These are phyloP conservation scores for Rhizopogon vulgaris DNA, from an alignment of 768 basidiomycete species.

Conservation along the genomic window DNA sequence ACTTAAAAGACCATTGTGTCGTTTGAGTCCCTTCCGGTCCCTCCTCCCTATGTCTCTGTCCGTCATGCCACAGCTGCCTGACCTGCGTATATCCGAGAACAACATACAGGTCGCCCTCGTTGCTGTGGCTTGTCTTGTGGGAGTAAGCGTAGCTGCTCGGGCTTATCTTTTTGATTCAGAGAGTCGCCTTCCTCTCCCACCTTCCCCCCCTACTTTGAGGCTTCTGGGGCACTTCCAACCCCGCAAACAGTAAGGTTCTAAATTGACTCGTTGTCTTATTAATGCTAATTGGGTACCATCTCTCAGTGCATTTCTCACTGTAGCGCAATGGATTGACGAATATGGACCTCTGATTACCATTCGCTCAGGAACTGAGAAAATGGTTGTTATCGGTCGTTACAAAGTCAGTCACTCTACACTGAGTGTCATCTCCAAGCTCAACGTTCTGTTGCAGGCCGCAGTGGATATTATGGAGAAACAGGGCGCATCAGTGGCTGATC, in stretches of 20 bases:
- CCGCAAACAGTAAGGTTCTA: not conserved
- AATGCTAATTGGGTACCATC: not conserved
- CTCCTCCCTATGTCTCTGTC: too few relatives aligned
- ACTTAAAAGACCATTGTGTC: too few relatives aligned
- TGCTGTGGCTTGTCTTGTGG: too few relatives aligned
- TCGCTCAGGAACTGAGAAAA: not conserved
- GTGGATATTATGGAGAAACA: conserved; percentile 58
- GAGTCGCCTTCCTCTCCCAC: not conserved
- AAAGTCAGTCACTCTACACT: not conserved
- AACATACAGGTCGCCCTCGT: too few relatives aligned
- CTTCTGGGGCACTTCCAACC: not conserved
- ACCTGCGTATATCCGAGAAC: too few relatives aligned
- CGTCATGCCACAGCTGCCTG: too few relatives aligned
- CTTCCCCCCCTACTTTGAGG: not conserved
- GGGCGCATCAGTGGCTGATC: conserved; percentile 42
- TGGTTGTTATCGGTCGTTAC: conserved; percentile 4
- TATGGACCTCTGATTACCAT: conserved; percentile 3
- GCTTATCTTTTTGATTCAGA: not conserved
- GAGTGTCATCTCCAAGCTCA: not conserved
- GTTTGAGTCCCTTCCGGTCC: too few relatives aligned
- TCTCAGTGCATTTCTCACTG: not conserved
- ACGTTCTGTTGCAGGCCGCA: conserved; percentile 33
- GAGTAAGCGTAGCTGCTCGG: not conserved
- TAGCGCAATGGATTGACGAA: conserved; percentile 2
- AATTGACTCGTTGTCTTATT: not conserved